These are phyloP conservation scores for Heliocybe sulcata DNA, from an alignment of 1,284 basidiomycete genomes.

Conservation along the genomic window DNA sequence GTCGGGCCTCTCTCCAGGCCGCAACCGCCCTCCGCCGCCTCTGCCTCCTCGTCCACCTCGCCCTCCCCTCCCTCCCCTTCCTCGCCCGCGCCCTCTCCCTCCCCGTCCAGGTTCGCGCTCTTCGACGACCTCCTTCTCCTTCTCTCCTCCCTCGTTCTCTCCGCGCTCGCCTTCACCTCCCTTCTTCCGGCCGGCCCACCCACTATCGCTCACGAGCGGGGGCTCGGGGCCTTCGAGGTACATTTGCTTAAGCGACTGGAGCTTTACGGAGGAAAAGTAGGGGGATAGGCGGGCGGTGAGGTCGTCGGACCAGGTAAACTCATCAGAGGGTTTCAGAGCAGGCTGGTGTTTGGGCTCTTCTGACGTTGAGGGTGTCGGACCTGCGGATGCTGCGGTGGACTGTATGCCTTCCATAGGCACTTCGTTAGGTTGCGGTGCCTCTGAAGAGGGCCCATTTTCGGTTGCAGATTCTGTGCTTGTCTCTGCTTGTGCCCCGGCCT, in stretches of 20 bases:
- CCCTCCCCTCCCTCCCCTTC: slow-evolving; percentile 34
- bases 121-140: slow-evolving; percentile 13
- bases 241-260: slow-evolving; percentile 63
- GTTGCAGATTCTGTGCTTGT: not conserved
- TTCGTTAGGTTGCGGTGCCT: too few relatives aligned
- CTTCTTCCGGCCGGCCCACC: slow-evolving; percentile 49
- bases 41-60: slow-evolving; percentile 35
- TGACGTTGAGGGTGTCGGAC: slow-evolving; percentile 6
- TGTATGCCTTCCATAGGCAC: not conserved
- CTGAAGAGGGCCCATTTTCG: not conserved
- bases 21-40: slow-evolving; percentile 29
- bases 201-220: slow-evolving; percentile 56
- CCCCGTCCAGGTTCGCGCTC: slow-evolving; percentile 17
- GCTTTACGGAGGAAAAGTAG: slow-evolving; percentile 56
- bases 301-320: slow-evolving; percentile 56
- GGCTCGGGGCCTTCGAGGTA: slow-evolving; percentile 72
- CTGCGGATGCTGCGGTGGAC: slow-evolving; percentile 6
- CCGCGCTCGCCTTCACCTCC: slow-evolving; percentile 17
- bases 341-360: slow-evolving; percentile 5
- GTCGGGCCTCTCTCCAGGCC: slow-evolving; percentile 44
- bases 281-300: slow-evolving; percentile 49
- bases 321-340: slow-evolving; percentile 14
- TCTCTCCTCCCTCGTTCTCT: slow-evolving; percentile 21
- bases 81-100: slow-evolving; percentile 28
- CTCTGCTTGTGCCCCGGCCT: not conserved